These are phyloP conservation scores for Suhomyces wounanorum DNA, from an alignment of 1,139 yeast species.

Conservation along the genomic window DNA sequence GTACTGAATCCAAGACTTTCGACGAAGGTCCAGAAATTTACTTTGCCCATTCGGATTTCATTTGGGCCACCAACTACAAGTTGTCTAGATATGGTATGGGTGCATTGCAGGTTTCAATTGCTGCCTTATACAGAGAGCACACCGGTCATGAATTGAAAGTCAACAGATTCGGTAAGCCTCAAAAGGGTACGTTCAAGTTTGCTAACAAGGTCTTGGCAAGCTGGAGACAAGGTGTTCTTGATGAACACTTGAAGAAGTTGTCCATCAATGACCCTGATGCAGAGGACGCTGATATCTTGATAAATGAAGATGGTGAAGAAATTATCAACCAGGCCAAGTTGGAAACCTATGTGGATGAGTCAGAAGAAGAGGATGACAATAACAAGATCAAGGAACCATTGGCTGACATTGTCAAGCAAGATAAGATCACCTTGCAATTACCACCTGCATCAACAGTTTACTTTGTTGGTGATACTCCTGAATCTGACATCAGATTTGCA, in stretches of 20 bases:
- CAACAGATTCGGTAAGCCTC: constrained; percentile 83
- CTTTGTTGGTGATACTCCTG: constrained; percentile 93
- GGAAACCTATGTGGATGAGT: constrained; percentile 36
- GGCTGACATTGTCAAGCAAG: constrained; percentile 33
- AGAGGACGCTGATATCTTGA: constrained; percentile 47
- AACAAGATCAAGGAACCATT: constrained; percentile 33
- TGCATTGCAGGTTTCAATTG: constrained; percentile 80
- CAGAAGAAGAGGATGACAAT: constrained; percentile 28
- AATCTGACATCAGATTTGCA: constrained; percentile 84
- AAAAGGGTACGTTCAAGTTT: constrained; percentile 76
- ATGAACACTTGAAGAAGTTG: constrained; percentile 65
- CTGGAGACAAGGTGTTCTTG: constrained; percentile 79
- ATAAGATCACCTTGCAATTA: constrained; percentile 53
- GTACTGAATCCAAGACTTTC: constrained; percentile 66
- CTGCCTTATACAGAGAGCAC: constrained; percentile 77
- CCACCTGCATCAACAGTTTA: constrained; percentile 86
- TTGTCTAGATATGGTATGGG: constrained; percentile 88
- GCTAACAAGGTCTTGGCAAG: constrained; percentile 72
- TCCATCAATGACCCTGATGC: constrained; percentile 49
- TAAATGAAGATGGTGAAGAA: constrained; percentile 52
- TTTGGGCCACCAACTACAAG: constrained; percentile 85
- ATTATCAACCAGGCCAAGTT: constrained; percentile 47
- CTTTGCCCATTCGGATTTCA: constrained; percentile 86
- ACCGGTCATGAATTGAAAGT: constrained; percentile 78
- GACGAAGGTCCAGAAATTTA: constrained; percentile 81